These are phyloP conservation scores for Mycena galopus DNA, from an alignment of 768 basidiomycete species.

Conservation along the genomic window DNA sequence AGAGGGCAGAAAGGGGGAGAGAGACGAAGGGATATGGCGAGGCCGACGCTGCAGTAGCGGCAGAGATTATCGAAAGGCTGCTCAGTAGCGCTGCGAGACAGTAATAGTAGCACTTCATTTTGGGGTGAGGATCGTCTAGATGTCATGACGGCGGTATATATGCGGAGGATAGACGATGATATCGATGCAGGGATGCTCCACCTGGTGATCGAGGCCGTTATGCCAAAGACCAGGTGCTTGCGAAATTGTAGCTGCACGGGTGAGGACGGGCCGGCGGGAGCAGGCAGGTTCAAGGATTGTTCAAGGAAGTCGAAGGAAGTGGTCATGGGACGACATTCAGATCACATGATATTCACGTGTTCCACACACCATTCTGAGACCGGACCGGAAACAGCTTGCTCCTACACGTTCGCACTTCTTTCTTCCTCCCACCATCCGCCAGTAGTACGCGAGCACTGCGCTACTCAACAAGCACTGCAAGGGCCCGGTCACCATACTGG, in stretches of 20 bases:
- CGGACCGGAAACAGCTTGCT: too few relatives aligned
- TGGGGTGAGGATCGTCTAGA: background rate
- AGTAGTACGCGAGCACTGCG: too few relatives aligned
- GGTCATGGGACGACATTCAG: too few relatives aligned
- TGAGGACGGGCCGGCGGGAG: background rate
- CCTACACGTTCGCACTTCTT: too few relatives aligned
- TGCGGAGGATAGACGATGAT: background rate
- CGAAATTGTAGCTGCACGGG: background rate
- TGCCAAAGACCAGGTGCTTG: background rate
- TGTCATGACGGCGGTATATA: background rate
- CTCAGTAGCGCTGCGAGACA: background rate
- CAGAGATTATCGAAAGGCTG: background rate
- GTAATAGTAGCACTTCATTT: conserved; percentile 11
- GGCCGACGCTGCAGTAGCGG: background rate
- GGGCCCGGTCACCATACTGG: too few relatives aligned
- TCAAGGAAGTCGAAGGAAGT: too few relatives aligned
- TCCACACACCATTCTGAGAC: too few relatives aligned
- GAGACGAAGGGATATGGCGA: conserved; percentile 4
- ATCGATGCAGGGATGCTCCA: background rate
- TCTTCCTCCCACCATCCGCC: too few relatives aligned
- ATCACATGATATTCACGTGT: too few relatives aligned
- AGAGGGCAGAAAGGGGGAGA: background rate
- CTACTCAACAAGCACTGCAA: too few relatives aligned
- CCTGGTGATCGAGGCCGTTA: conserved; percentile 2
- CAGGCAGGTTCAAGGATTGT: too few relatives aligned